Conservation (phyloP, 352 stramenopile species). For the Pythium brachiatum region DNA sequence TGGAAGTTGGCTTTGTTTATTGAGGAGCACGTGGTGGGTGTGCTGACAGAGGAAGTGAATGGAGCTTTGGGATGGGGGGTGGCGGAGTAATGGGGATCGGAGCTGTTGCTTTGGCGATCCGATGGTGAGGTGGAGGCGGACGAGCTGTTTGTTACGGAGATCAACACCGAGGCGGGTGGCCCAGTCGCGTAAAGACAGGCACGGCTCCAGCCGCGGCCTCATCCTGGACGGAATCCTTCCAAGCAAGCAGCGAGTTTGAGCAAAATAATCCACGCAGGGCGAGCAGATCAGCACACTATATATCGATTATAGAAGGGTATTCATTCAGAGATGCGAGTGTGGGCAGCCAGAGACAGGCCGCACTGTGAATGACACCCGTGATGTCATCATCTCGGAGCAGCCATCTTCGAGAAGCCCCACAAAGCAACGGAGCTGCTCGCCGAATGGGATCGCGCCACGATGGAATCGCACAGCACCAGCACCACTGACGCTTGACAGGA, state of each 20-base stretch:
- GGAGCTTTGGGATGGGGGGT: neutral
- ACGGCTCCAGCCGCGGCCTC: neutral
- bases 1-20: too few species aligned
- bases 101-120: neutral
- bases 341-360: conserved; percentile 7
- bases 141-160: neutral
- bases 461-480: neutral
- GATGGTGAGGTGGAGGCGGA: neutral
- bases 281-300: neutral
- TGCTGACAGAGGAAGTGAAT: neutral
- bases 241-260: neutral
- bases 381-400: conserved; percentile 28
- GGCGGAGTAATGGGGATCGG: neutral
- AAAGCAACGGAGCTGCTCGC: neutral
- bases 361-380: conserved; percentile 21
- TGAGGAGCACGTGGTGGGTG: neutral
- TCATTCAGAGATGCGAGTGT: neutral
- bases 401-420: conserved; percentile 14
- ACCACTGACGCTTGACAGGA: neutral
- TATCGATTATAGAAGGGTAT: neutral
- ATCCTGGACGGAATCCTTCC: neutral
- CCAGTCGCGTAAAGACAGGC: conserved; percentile 1
- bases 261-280: neutral
- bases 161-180: neutral
- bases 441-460: conserved; percentile 16